phyloP scores from a whole-genome alignment of 805 yeast genomes.

The Maudiozyma saulgeensis region DNA sequence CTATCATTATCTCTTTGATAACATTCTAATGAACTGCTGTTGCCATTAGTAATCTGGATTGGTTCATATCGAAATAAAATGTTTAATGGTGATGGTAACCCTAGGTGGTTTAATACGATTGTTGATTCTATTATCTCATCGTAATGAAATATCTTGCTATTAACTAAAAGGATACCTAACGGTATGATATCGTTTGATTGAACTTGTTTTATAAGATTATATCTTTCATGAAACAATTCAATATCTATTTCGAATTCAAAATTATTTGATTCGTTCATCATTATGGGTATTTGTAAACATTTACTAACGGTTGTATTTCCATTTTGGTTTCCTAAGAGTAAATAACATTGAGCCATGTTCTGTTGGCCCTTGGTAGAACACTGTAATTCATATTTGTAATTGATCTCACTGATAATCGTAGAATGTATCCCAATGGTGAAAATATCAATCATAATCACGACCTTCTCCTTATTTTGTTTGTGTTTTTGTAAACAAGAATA shows the following conservation, averaged over 20 bases:
- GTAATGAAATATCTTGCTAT: constrained; percentile 8
- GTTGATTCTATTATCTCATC: neutral
- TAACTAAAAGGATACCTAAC: constrained; percentile 6
- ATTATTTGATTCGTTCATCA: neutral
- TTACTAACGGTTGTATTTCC: neutral
- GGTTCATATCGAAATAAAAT: constrained; percentile 11
- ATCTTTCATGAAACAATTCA: constrained; percentile 4
- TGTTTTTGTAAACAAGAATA: too few relatives aligned
- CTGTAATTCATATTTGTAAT: constrained; percentile 7
- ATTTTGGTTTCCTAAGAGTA: constrained; percentile 8
- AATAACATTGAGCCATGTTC: constrained; percentile 9
- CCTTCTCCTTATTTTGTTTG: too few relatives aligned
- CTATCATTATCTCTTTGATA: neutral
- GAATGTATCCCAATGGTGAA: constrained; percentile 1
- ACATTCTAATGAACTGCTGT: neutral
- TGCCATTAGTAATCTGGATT: neutral
- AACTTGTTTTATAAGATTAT: constrained; percentile 2
- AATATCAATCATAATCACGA: neutral
- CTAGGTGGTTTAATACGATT: neutral
- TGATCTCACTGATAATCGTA: constrained; percentile 8
- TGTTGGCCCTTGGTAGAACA: neutral
- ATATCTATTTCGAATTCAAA: constrained; percentile 5
- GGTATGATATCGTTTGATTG: neutral
- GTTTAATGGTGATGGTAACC: neutral
- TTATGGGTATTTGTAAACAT: constrained; percentile 1